A percentile compares a stretch with the other conserved stretches of the same genome.
Conservation (phyloP, 2,329 filamentous ascomycete genomes). For the Pseudogymnoascus sp. region DNA sequence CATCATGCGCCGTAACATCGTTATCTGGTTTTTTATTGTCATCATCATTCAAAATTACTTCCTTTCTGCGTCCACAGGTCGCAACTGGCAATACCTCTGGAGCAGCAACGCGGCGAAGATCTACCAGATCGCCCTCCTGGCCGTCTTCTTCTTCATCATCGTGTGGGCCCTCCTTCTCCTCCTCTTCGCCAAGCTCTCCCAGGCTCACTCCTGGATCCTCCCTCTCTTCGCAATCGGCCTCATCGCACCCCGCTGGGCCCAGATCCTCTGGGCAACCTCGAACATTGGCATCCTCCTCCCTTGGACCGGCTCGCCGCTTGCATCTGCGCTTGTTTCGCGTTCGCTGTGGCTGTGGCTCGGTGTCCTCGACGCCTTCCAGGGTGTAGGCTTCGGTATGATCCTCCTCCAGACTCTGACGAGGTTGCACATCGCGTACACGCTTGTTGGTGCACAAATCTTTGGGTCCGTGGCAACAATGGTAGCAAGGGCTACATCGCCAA, state of each 20-base stretch:
- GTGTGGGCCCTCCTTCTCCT: slow-evolving; percentile 49
- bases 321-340: slow-evolving; percentile 49
- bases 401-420: slow-evolving; percentile 57
- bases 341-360: slow-evolving; percentile 61
- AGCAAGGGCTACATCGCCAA: slow-evolving; percentile 52
- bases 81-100: slow-evolving; percentile 51
- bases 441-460: slow-evolving; percentile 54
- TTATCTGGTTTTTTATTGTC: slow-evolving; percentile 59
- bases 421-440: slow-evolving; percentile 56
- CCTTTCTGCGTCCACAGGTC: slow-evolving; percentile 57
- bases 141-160: slow-evolving; percentile 46
- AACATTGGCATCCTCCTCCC: slow-evolving; percentile 55
- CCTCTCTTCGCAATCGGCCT: slow-evolving; percentile 62
- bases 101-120: slow-evolving; percentile 36
- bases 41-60: slow-evolving; percentile 62
- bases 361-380: slow-evolving; percentile 57
- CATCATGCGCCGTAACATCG: slow-evolving; percentile 54
- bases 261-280: slow-evolving; percentile 59
- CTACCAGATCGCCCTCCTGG: slow-evolving; percentile 51
- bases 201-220: slow-evolving; percentile 57
- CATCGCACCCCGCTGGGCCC: slow-evolving; percentile 58
- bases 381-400: slow-evolving; percentile 62
- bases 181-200: slow-evolving; percentile 47
- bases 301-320: slow-evolving; percentile 49
- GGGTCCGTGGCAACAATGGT: slow-evolving; percentile 56